Percentiles rank a stretch among this genome's conserved stretches.
Conservation (phyloP, 352 stramenopile species). For the Pythium aphanidermatum region DNA sequence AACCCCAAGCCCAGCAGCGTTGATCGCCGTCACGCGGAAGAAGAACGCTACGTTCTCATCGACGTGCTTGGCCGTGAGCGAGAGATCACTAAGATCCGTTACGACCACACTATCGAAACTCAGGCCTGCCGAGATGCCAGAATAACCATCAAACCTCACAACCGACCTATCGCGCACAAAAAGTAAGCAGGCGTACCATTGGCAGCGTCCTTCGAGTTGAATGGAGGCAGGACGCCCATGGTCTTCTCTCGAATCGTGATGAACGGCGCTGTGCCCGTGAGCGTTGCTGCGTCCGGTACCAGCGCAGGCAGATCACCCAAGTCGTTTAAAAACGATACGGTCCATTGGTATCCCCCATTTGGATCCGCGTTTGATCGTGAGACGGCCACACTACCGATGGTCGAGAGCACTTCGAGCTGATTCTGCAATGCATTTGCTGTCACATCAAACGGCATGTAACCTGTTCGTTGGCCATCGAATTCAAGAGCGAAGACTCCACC, state of each 20-base stretch:
- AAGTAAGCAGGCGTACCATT: constrained; percentile 40
- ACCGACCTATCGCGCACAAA: neutral
- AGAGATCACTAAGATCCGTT: constrained; percentile 85
- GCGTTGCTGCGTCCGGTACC: constrained; percentile 63
- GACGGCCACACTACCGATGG: constrained; percentile 86
- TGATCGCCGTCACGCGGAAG: constrained; percentile 91
- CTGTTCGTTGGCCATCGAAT: constrained; percentile 86
- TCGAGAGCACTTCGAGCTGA: constrained; percentile 87
- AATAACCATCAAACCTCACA: neutral
- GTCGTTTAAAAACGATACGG: constrained; percentile 90
- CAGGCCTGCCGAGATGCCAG: constrained; percentile 27
- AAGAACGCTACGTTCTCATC: constrained; percentile 95
- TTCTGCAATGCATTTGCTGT: constrained; percentile 84
- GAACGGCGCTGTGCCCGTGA: constrained; percentile 86
- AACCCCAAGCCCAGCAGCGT: constrained; percentile 72
- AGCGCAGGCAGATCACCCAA: constrained; percentile 82
- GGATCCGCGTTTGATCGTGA: constrained; percentile 79
- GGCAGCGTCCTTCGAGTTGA: constrained; percentile 83
- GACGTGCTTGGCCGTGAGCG: constrained; percentile 73
- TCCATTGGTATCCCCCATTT: constrained; percentile 92
- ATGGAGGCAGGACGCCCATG: constrained; percentile 83
- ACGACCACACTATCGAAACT: constrained; percentile 85
- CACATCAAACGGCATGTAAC: constrained; percentile 87
- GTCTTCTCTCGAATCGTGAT: constrained; percentile 69
- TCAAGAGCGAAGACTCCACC: constrained; percentile 84